Conservation (phyloP, 176 grass and related monocot genomes). For the Phragmites australis region DNA sequence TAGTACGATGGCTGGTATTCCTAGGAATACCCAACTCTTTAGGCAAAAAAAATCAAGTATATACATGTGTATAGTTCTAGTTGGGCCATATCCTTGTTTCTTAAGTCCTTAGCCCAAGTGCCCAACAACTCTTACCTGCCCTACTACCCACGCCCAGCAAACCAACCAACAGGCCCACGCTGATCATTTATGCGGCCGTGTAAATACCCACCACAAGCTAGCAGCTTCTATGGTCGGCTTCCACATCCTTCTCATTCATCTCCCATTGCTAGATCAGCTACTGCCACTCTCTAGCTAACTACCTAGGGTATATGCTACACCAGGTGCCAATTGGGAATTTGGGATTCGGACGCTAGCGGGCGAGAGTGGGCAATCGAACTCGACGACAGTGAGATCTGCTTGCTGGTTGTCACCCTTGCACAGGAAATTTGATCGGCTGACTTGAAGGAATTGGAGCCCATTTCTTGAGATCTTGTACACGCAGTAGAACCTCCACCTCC, state of each 20-base stretch:
- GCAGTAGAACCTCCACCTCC: too few species aligned
- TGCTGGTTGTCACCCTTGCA: neutral
- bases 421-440: neutral
- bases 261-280: neutral
- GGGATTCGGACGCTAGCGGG: neutral
- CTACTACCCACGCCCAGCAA: too few species aligned
- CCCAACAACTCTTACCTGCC: too few species aligned
- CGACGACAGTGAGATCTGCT: slow-evolving; percentile 37
- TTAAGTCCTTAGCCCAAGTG: too few species aligned
- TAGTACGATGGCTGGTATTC: too few species aligned
- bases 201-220: slow-evolving; percentile 53
- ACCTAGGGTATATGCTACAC: slow-evolving; percentile 53
- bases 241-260: slow-evolving; percentile 44
- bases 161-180: slow-evolving; percentile 26
- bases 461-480: slow-evolving; percentile 39
- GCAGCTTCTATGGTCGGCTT: slow-evolving; percentile 45
- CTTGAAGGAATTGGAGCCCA: neutral
- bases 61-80: too few species aligned
- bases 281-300: slow-evolving; percentile 33
- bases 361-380: neutral
- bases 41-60: too few species aligned
- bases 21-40: too few species aligned
- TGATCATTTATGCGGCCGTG: slow-evolving; percentile 48
- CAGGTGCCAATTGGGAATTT: too few species aligned
- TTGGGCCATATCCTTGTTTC: too few species aligned